These are phyloP conservation scores for Macadamia integrifolia DNA, from an alignment of 164 flowering plant genomes.

Conservation along the genomic window DNA sequence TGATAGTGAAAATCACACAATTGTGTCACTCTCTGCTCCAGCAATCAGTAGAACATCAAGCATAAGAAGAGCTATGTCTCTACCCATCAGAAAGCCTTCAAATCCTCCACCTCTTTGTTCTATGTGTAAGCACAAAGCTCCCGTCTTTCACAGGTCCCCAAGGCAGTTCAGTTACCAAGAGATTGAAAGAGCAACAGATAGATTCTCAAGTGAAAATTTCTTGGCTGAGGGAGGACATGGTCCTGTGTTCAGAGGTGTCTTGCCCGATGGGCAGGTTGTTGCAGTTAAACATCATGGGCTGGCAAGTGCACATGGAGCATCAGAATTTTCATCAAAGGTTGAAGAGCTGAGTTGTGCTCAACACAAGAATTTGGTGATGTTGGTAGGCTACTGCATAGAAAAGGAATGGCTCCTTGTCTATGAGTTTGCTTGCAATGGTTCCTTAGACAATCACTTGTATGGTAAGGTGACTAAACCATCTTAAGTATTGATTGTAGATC, in stretches of 20 bases:
- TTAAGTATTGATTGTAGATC: not conserved
- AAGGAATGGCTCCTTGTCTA: conserved; percentile 34
- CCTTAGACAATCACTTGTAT: conserved; percentile 38
- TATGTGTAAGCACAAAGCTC: conserved; percentile 31
- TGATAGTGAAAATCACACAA: not conserved
- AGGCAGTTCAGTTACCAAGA: conserved; percentile 33
- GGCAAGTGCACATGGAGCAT: conserved; percentile 36
- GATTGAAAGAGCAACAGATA: conserved; percentile 30
- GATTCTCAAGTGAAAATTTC: conserved; percentile 33
- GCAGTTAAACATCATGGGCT: conserved; percentile 39
- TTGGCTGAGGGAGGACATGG: conserved; percentile 47
- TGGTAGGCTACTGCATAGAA: conserved; percentile 44
- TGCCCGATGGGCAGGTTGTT: conserved; percentile 40
- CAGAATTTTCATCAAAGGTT: conserved; percentile 38
- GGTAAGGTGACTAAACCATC: conserved; percentile 15
- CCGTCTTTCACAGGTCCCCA: conserved; percentile 33
- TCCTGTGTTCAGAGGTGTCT: conserved; percentile 30
- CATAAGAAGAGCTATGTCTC: conserved; percentile 28
- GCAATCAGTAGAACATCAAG: conserved; percentile 23
- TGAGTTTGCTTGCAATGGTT: conserved; percentile 43
- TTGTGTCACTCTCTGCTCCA: conserved; percentile 1
- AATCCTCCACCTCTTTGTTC: conserved; percentile 38
- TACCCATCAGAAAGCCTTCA: conserved; percentile 29
- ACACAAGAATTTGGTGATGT: conserved; percentile 43
- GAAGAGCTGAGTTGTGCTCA: conserved; percentile 50